These are phyloP conservation scores for Sordariomycetes sp. DNA, from an alignment of 2,329 filamentous ascomycete species.

Conservation along the genomic window DNA sequence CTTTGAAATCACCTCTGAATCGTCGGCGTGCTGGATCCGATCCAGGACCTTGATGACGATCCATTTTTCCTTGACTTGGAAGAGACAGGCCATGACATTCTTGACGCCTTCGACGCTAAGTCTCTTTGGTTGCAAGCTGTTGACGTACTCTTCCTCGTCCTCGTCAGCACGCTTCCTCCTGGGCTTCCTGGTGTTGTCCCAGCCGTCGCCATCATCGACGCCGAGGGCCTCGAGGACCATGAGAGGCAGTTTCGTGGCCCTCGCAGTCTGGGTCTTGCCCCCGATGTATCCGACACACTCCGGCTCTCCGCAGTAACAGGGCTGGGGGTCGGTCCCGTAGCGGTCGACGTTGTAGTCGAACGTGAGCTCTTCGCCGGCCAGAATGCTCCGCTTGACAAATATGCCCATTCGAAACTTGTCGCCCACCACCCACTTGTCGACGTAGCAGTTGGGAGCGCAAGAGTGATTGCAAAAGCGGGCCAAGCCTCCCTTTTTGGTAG, in stretches of 20 bases:
- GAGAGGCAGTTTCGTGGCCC: slow-evolving; percentile 81
- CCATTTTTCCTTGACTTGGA: slow-evolving; percentile 99
- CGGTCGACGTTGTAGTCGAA: slow-evolving; percentile 99
- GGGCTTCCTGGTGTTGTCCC: slow-evolving; percentile 85
- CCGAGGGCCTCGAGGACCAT: slow-evolving; percentile 90
- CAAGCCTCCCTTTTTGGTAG: slow-evolving; percentile 91
- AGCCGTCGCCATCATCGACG: slow-evolving; percentile 84
- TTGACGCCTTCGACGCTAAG: slow-evolving; percentile 76
- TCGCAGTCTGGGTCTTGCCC: slow-evolving; percentile 94
- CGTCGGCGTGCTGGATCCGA: slow-evolving; percentile 77
- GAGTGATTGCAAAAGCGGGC: slow-evolving; percentile 98
- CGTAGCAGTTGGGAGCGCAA: slow-evolving; percentile 97
- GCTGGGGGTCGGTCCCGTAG: slow-evolving; percentile 92
- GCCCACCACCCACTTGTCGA: slow-evolving; percentile 98
- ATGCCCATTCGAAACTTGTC: slow-evolving; percentile 98
- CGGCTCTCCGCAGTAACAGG: slow-evolving; percentile 88
- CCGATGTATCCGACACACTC: slow-evolving; percentile 97
- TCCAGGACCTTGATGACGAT: slow-evolving; percentile 90
- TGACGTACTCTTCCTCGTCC: slow-evolving; percentile 92
- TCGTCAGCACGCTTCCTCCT: slow-evolving; percentile 87
- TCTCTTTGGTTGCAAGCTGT: slow-evolving; percentile 69
- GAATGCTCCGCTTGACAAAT: slow-evolving; percentile 77
- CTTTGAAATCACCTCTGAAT: slow-evolving; percentile 76
- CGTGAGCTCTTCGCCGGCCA: slow-evolving; percentile 84
- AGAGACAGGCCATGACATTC: slow-evolving; percentile 91